These are phyloP conservation scores for Chlamydomonas sphaeroides DNA, from an alignment of 139 green algal genomes.

Conservation along the genomic window DNA sequence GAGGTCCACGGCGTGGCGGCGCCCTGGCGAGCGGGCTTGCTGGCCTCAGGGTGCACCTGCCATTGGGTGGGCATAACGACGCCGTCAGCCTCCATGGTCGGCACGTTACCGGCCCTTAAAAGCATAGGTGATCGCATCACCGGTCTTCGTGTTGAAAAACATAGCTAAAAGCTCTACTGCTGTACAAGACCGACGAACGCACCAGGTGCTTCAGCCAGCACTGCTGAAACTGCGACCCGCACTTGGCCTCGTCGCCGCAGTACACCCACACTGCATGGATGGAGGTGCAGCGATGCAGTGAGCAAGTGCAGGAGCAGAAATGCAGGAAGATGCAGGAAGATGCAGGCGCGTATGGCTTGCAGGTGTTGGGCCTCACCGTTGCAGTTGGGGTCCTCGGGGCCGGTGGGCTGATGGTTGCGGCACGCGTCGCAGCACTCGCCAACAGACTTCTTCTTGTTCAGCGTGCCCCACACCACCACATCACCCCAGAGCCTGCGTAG, in stretches of 20 bases:
- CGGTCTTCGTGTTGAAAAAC: too few relatives aligned
- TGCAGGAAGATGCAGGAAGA: too few relatives aligned
- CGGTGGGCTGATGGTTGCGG: slow-evolving; percentile 50
- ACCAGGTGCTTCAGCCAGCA: slow-evolving; percentile 94
- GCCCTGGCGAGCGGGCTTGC: slow-evolving; percentile 63
- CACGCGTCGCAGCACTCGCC: slow-evolving; percentile 78
- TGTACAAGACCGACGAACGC: too few relatives aligned
- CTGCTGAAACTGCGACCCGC: slow-evolving; percentile 65
- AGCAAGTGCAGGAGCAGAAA: too few relatives aligned
- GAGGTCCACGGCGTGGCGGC: slow-evolving; percentile 79
- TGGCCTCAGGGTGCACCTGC: slow-evolving; percentile 73
- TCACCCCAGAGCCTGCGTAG: slow-evolving; percentile 82
- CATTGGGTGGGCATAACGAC: too few relatives aligned
- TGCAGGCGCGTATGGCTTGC: too few relatives aligned
- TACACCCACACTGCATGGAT: slow-evolving; percentile 86
- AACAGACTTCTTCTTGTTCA: slow-evolving; percentile 53
- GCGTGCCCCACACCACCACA: slow-evolving; percentile 71
- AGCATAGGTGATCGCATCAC: too few relatives aligned
- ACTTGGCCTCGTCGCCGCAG: slow-evolving; percentile 73
- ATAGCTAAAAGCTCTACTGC: too few relatives aligned
- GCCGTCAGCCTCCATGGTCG: too few relatives aligned
- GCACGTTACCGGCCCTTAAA: too few relatives aligned
- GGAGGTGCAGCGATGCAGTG: too few relatives aligned
- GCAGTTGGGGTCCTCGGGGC: slow-evolving; percentile 63
- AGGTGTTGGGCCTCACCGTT: too few relatives aligned